A percentile compares a stretch with the other conserved stretches of the same genome.
Evolutionary conservation across 139 green algal genomes (phyloP).

Genomic region (Volvox reticuliferus): DNA sequence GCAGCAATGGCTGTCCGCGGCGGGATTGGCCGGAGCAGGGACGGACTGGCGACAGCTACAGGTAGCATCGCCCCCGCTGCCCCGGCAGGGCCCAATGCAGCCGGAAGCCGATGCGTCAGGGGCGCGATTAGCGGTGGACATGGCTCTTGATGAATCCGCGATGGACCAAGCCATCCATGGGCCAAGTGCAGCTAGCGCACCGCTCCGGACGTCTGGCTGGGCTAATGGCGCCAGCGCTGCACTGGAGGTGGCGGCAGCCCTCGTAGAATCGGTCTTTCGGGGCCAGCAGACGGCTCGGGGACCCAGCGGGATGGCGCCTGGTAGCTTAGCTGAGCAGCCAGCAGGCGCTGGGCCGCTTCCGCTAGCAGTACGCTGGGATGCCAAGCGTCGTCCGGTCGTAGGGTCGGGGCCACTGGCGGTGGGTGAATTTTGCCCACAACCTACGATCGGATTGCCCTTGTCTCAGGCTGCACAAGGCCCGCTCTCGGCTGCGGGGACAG

Average conservation of each 20-base stretch:
- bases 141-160: no score
- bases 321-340: neutral
- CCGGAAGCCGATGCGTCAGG: no score
- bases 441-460: neutral
- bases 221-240: neutral
- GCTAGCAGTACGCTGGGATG: neutral
- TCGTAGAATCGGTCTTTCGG: neutral
- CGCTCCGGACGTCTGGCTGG: neutral
- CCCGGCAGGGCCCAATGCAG: neutral
- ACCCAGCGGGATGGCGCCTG: neutral
- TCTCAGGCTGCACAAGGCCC: neutral
- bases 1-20: constrained; percentile 7
- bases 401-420: neutral
- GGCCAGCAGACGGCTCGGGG: neutral
- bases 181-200: no score
- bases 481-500: neutral
- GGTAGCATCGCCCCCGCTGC: neutral
- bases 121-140: no score
- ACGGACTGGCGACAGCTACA: no score
- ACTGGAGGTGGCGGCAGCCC: constrained; percentile 24
- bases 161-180: no score
- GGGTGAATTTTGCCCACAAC: neutral
- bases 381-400: neutral
- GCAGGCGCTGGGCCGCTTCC: neutral
- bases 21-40: neutral